A percentile compares a stretch with the other conserved stretches of the same genome.
These are phyloP conservation scores for Iberis amara DNA, from an alignment of 441 rosid species.

Conservation along the genomic window DNA sequence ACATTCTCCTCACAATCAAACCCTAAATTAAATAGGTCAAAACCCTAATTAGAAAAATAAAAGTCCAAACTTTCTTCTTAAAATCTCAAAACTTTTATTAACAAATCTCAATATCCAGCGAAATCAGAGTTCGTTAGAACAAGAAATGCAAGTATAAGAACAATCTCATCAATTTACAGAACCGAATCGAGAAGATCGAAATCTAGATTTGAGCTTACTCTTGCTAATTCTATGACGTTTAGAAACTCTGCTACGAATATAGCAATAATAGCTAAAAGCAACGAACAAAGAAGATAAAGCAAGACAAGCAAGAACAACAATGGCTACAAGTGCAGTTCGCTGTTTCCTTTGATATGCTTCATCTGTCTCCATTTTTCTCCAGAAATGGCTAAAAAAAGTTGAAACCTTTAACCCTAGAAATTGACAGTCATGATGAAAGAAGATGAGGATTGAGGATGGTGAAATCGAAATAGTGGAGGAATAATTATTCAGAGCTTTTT, in stretches of 20 bases:
- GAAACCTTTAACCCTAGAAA: too few relatives aligned
- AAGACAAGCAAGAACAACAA: constrained; percentile 70
- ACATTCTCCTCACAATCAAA: too few relatives aligned
- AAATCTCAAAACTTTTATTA: too few relatives aligned
- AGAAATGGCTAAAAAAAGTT: too few relatives aligned
- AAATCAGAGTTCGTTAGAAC: too few relatives aligned
- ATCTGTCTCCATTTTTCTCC: constrained; percentile 33
- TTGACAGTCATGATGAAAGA: not conserved
- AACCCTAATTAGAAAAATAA: too few relatives aligned
- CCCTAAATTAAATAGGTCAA: too few relatives aligned
- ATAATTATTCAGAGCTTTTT: constrained; percentile 6
- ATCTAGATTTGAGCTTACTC: constrained; percentile 30
- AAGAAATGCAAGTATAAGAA: too few relatives aligned
- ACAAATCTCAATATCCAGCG: too few relatives aligned
- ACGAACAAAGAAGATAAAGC: constrained; percentile 64
- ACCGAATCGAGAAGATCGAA: too few relatives aligned
- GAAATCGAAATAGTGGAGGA: constrained; percentile 30
- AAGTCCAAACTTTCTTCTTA: too few relatives aligned
- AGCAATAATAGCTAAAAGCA: constrained; percentile 90
- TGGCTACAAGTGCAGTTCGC: constrained; percentile 53
- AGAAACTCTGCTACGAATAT: constrained; percentile 72
- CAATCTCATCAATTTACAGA: too few relatives aligned
- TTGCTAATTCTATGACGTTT: constrained; percentile 41
- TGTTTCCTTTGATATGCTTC: constrained; percentile 49
- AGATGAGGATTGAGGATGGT: constrained; percentile 1